phyloP scores from a whole-genome alignment of 2,329 filamentous ascomycete genomes.

The Alternaria longipes region DNA sequence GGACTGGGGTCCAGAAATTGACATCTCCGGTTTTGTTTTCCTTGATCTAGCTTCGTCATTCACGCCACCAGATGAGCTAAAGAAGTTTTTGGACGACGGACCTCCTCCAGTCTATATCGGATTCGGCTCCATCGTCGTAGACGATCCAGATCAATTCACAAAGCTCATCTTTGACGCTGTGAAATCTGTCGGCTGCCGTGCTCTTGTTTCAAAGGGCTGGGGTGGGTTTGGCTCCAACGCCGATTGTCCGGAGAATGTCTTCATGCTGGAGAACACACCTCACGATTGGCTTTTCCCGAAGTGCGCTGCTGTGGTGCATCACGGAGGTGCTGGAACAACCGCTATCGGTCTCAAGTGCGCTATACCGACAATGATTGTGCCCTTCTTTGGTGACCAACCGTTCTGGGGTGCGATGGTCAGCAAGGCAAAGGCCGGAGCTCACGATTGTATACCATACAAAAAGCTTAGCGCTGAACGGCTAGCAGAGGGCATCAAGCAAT shows the following conservation, averaged over 20 bases:
- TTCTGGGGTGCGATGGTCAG: slow-evolving; percentile 80
- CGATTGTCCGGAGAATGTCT: slow-evolving; percentile 66
- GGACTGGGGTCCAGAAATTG: slow-evolving; percentile 75
- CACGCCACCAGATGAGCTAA: slow-evolving; percentile 65
- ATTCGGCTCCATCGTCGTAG: slow-evolving; percentile 79
- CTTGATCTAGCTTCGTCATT: slow-evolving; percentile 72
- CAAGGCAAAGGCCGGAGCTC: slow-evolving; percentile 70
- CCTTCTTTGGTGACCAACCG: slow-evolving; percentile 81
- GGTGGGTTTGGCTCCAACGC: slow-evolving; percentile 70
- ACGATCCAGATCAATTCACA: slow-evolving; percentile 74
- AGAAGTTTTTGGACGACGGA: slow-evolving; percentile 47
- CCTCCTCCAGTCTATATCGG: slow-evolving; percentile 76
- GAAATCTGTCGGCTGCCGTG: slow-evolving; percentile 70
- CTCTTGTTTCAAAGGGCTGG: slow-evolving; percentile 79
- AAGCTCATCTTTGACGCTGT: slow-evolving; percentile 76
- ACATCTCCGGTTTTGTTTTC: slow-evolving; percentile 82
- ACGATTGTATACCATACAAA: slow-evolving; percentile 72
- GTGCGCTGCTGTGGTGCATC: slow-evolving; percentile 73
- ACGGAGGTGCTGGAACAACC: slow-evolving; percentile 81
- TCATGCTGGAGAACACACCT: slow-evolving; percentile 76
- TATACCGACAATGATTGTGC: slow-evolving; percentile 77
- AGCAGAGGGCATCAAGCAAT: slow-evolving; percentile 75
- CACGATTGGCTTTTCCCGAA: slow-evolving; percentile 80
- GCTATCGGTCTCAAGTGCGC: slow-evolving; percentile 77
- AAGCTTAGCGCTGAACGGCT: slow-evolving; percentile 69